A percentile compares a stretch with the other conserved stretches of the same genome.
phyloP scores from a whole-genome alignment of 352 stramenopile species.

The Phytophthora rubi region DNA sequence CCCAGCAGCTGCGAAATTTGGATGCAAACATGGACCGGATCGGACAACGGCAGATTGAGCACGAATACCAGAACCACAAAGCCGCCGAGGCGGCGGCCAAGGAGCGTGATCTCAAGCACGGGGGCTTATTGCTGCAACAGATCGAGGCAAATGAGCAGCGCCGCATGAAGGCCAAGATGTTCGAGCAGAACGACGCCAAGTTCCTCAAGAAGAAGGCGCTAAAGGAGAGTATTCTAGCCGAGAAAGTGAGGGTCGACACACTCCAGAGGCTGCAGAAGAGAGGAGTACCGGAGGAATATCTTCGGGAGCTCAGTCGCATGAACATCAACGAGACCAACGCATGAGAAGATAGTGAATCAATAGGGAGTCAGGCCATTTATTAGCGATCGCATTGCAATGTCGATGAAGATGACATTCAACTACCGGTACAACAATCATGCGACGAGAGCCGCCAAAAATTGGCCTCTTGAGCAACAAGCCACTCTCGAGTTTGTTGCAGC shows the following conservation, averaged over 20 bases:
- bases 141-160: slow-evolving; percentile 65
- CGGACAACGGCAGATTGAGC: slow-evolving; percentile 48
- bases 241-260: slow-evolving; percentile 75
- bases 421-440: not conserved
- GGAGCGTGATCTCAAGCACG: slow-evolving; percentile 47
- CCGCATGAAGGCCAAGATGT: slow-evolving; percentile 64
- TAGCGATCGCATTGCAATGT: no score
- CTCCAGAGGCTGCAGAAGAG: slow-evolving; percentile 66
- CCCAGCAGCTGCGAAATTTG: slow-evolving; percentile 40
- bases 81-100: slow-evolving; percentile 38
- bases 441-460: not conserved
- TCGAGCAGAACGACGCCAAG: slow-evolving; percentile 73
- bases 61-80: slow-evolving; percentile 50
- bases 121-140: slow-evolving; percentile 48
- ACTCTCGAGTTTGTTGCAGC: not conserved
- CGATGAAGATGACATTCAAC: not conserved
- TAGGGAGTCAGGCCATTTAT: not conserved
- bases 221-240: slow-evolving; percentile 77
- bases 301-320: slow-evolving; percentile 70
- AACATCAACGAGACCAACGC: slow-evolving; percentile 70
- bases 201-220: slow-evolving; percentile 74
- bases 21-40: slow-evolving; percentile 55
- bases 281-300: slow-evolving; percentile 71
- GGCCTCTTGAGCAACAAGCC: no score
- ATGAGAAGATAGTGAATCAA: slow-evolving; percentile 18